These are phyloP conservation scores for Globisporangium solare DNA, from an alignment of 352 stramenopile genomes.

Conservation along the genomic window DNA sequence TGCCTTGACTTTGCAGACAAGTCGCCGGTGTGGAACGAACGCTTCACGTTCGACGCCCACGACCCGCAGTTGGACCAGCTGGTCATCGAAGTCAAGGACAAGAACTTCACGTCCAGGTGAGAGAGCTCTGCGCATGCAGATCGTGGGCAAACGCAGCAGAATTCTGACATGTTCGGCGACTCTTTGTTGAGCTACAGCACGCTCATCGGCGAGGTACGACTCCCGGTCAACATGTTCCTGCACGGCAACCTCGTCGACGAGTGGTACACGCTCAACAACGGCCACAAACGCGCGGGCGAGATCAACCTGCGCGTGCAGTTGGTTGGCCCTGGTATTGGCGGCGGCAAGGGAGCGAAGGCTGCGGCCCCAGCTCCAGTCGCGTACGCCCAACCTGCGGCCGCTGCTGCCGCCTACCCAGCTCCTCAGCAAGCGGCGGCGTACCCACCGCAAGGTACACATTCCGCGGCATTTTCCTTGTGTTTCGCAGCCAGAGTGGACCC, in stretches of 20 bases:
- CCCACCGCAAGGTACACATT: neutral
- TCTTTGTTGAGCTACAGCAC: slow-evolving; percentile 20
- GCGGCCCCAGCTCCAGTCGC: neutral
- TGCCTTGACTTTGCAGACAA: slow-evolving; percentile 29
- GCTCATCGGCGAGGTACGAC: slow-evolving; percentile 66
- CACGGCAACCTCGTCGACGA: slow-evolving; percentile 63
- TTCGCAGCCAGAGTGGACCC: slow-evolving; percentile 1
- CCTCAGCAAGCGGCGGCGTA: slow-evolving; percentile 7
- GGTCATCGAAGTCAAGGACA: slow-evolving; percentile 77
- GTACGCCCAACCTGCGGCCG: neutral
- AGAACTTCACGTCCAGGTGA: slow-evolving; percentile 70
- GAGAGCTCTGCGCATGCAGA: neutral
- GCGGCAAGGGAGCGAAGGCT: slow-evolving; percentile 9
- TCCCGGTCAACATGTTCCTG: slow-evolving; percentile 75
- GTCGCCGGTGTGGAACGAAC: slow-evolving; percentile 77
- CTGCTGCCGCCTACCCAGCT: neutral
- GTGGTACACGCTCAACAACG: slow-evolving; percentile 79
- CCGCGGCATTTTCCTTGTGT: neutral
- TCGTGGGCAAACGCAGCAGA: too few species aligned
- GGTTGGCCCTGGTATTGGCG: slow-evolving; percentile 22
- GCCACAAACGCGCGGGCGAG: slow-evolving; percentile 49
- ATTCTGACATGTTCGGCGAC: too few species aligned
- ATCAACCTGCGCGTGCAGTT: slow-evolving; percentile 83
- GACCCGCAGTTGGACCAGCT: slow-evolving; percentile 74
- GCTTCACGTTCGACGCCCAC: slow-evolving; percentile 73